Percentiles rank a stretch among this genome's conserved stretches.
Conservation (phyloP, 768 basidiomycete species). For the Naganishia onofrii region DNA sequence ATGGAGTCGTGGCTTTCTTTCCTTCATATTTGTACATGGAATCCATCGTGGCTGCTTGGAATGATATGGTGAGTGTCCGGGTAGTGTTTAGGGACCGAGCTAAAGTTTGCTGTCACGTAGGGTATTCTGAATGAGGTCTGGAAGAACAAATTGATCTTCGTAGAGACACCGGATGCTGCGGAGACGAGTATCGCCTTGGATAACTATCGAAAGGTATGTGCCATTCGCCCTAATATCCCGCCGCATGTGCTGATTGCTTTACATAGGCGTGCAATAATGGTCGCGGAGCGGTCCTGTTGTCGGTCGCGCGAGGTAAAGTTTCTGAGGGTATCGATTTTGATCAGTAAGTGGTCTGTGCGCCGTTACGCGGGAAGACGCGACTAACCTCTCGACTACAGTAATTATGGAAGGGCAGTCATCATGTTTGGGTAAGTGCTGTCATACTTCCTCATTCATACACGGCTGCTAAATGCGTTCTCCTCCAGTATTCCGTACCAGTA, state of each 20-base stretch:
- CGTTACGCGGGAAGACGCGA: neutral
- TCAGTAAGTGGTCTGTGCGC: constrained; percentile 56
- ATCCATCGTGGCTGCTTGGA: constrained; percentile 99
- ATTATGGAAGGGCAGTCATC: constrained; percentile 96
- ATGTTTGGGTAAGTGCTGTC: constrained; percentile 84
- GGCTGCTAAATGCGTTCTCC: neutral
- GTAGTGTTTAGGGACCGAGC: too few species aligned
- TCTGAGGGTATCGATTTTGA: constrained; percentile 99
- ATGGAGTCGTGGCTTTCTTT: constrained; percentile 98
- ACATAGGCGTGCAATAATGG: constrained; percentile 94
- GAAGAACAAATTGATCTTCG: constrained; percentile 99
- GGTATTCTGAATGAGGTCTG: constrained; percentile 98
- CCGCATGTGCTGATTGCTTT: constrained; percentile 2
- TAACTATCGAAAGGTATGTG: constrained; percentile 82
- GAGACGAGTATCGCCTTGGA: constrained; percentile 97
- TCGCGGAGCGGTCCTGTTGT: constrained; percentile 89
- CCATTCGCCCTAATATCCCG: neutral
- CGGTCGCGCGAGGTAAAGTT: constrained; percentile 97
- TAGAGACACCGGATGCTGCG: constrained; percentile 97
- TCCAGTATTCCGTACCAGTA: constrained; percentile 90
- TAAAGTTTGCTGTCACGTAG: constrained; percentile 55
- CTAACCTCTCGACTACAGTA: constrained; percentile 48
- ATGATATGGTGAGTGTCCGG: constrained; percentile 80
- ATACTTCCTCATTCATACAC: neutral
- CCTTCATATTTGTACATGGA: constrained; percentile 99